Evolutionary conservation across 495 filamentous ascomycete genomes (phyloP).

Genomic region (Penicillium cataractarum): DNA sequence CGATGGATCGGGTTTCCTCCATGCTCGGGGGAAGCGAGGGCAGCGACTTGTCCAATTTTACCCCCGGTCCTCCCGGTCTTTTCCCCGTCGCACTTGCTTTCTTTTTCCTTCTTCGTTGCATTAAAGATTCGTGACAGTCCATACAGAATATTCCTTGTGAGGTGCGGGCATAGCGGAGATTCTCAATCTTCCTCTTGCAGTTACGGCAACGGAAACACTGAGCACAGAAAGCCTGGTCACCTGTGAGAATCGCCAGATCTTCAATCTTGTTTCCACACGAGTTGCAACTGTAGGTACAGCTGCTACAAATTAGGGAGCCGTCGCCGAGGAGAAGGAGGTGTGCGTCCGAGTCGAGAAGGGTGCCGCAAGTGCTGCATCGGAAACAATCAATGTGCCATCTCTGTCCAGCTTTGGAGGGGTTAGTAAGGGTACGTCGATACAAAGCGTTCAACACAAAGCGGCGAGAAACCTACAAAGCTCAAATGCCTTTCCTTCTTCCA

Average conservation of each 20-base stretch:
- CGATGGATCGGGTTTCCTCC: constrained; percentile 63
- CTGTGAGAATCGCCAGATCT: constrained; percentile 95
- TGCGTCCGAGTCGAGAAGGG: constrained; percentile 95
- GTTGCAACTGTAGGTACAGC: constrained; percentile 99
- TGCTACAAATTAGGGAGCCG: constrained; percentile 97
- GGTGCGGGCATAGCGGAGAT: constrained; percentile 94
- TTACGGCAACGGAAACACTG: constrained; percentile 97
- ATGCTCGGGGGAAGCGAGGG: constrained; percentile 86
- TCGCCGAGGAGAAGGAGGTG: constrained; percentile 97
- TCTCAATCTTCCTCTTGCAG: constrained; percentile 98
- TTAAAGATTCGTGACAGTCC: constrained; percentile 98
- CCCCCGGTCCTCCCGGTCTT: constrained; percentile 58
- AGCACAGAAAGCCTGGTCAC: constrained; percentile 98
- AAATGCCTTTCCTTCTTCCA: constrained; percentile 98
- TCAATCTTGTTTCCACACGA: constrained; percentile 98
- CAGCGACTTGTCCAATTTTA: constrained; percentile 89
- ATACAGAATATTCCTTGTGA: constrained; percentile 99
- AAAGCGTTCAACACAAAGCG: background rate
- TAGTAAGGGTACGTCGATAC: constrained; percentile 20
- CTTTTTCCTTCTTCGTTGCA: constrained; percentile 93
- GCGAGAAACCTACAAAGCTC: constrained; percentile 77
- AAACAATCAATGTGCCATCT: constrained; percentile 99
- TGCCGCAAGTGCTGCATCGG: constrained; percentile 94
- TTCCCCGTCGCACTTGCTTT: constrained; percentile 59
- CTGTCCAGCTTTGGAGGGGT: constrained; percentile 73